These are phyloP conservation scores for Cyberlindnera nakhonratchasimensis DNA, from an alignment of 805 yeast species.

Conservation along the genomic window DNA sequence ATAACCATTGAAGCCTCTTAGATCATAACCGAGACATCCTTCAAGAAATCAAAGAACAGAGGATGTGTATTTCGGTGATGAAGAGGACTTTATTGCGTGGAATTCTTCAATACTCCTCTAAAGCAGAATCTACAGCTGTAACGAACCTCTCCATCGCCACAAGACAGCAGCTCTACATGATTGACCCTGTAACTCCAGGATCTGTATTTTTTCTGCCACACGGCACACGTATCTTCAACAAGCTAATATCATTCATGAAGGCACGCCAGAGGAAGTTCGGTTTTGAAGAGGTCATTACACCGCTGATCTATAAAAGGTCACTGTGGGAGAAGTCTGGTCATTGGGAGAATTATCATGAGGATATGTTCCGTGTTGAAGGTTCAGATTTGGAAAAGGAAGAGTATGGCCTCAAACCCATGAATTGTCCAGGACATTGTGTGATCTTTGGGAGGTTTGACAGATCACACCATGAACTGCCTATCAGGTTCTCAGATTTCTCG, in stretches of 20 bases:
- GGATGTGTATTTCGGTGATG: background rate
- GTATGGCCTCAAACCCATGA: slow-evolving; percentile 92
- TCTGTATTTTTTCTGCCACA: slow-evolving; percentile 89
- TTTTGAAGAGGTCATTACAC: slow-evolving; percentile 89
- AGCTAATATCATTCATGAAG: slow-evolving; percentile 77
- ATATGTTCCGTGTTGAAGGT: slow-evolving; percentile 86
- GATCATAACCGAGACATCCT: too few species aligned
- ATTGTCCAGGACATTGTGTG: slow-evolving; percentile 93
- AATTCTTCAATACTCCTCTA: slow-evolving; percentile 9
- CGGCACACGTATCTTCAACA: slow-evolving; percentile 84
- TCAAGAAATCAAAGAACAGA: too few species aligned
- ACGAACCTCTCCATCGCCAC: slow-evolving; percentile 28
- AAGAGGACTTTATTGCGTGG: background rate
- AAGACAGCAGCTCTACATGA: slow-evolving; percentile 72
- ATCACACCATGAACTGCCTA: slow-evolving; percentile 82
- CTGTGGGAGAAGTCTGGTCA: slow-evolving; percentile 94
- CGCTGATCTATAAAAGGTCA: slow-evolving; percentile 75
- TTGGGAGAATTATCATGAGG: slow-evolving; percentile 92
- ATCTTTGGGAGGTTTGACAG: slow-evolving; percentile 72
- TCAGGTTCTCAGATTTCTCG: slow-evolving; percentile 83
- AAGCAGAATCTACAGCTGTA: slow-evolving; percentile 19
- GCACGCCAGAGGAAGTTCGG: slow-evolving; percentile 77
- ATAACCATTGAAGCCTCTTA: too few species aligned
- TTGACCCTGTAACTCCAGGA: slow-evolving; percentile 85
- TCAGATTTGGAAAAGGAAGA: slow-evolving; percentile 39